These are phyloP conservation scores for Cadophora gregata DNA, from an alignment of 2,329 filamentous ascomycete genomes.

Conservation along the genomic window DNA sequence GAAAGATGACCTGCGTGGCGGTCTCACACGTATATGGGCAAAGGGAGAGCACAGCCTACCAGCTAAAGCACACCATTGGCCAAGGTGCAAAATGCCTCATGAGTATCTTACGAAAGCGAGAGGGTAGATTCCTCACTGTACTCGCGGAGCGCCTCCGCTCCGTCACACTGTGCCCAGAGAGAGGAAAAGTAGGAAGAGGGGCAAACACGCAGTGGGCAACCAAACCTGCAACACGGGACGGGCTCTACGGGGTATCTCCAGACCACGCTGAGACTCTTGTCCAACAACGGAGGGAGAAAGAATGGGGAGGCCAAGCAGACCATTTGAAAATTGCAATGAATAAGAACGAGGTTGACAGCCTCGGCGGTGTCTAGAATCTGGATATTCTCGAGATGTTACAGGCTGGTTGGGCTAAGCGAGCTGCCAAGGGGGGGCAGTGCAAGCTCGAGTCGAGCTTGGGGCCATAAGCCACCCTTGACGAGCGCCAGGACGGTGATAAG, in stretches of 20 bases:
- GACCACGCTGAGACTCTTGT: slow-evolving; percentile 6
- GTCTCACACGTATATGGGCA: slow-evolving; percentile 8
- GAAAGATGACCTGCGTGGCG: slow-evolving; percentile 12
- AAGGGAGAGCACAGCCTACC: slow-evolving; percentile 11
- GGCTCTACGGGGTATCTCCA: not conserved
- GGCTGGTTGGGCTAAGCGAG: slow-evolving; percentile 13
- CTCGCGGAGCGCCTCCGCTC: slow-evolving; percentile 1
- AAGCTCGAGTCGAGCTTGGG: slow-evolving; percentile 6
- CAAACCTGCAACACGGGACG: slow-evolving; percentile 8
- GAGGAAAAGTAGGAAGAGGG: not conserved
- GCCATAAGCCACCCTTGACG: slow-evolving; percentile 17
- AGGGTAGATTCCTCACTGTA: not conserved
- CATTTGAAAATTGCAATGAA: slow-evolving; percentile 10
- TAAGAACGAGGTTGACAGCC: slow-evolving; percentile 18
- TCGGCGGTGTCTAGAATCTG: slow-evolving; percentile 12
- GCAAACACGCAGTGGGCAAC: not conserved
- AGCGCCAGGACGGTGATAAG: slow-evolving; percentile 9
- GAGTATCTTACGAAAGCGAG: not conserved
- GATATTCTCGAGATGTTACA: slow-evolving; percentile 3
- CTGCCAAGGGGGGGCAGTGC: slow-evolving; percentile 14
- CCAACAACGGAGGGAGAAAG: slow-evolving; percentile 9
- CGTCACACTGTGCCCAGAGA: slow-evolving; percentile 1
- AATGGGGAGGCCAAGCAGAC: slow-evolving; percentile 11
- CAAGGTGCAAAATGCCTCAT: slow-evolving; percentile 14
- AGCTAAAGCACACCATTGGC: slow-evolving; percentile 7